These are phyloP conservation scores for Tolypocladium ophioglossoides DNA, from an alignment of 2,329 filamentous ascomycete genomes.

Conservation along the genomic window DNA sequence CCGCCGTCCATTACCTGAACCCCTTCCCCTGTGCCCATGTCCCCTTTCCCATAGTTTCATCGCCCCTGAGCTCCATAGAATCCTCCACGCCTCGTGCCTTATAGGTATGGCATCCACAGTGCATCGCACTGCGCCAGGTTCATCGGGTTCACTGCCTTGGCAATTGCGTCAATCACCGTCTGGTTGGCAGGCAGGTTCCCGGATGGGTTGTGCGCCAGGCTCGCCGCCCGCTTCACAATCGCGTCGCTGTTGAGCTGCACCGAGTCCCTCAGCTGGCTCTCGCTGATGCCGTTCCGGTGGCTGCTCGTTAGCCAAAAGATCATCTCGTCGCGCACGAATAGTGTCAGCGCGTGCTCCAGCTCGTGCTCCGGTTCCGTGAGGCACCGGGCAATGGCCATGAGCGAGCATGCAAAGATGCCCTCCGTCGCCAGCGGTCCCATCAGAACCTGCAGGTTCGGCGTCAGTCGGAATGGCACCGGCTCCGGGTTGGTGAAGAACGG, in stretches of 20 bases:
- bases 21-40: neutral
- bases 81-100: conserved; percentile 12
- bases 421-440: conserved; percentile 95
- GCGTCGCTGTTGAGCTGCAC: conserved; percentile 82
- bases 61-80: neutral
- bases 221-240: conserved; percentile 83
- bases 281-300: conserved; percentile 47
- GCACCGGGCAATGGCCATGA: conserved; percentile 95
- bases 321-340: conserved; percentile 97
- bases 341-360: conserved; percentile 85
- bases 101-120: conserved; percentile 96
- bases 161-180: conserved; percentile 89
- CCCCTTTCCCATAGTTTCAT: neutral
- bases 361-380: conserved; percentile 82
- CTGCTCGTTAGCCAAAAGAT: conserved; percentile 87
- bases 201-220: conserved; percentile 66
- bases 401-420: conserved; percentile 85
- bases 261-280: conserved; percentile 63
- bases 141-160: conserved; percentile 85
- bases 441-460: conserved; percentile 87
- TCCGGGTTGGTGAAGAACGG: conserved; percentile 93
- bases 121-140: conserved; percentile 82
- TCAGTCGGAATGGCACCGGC: conserved; percentile 92
- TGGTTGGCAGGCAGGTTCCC: conserved; percentile 89
- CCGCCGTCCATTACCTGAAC: neutral